phyloP scores from a whole-genome alignment of 2,329 filamentous ascomycete genomes.

The Verticillium nonalfalfae region DNA sequence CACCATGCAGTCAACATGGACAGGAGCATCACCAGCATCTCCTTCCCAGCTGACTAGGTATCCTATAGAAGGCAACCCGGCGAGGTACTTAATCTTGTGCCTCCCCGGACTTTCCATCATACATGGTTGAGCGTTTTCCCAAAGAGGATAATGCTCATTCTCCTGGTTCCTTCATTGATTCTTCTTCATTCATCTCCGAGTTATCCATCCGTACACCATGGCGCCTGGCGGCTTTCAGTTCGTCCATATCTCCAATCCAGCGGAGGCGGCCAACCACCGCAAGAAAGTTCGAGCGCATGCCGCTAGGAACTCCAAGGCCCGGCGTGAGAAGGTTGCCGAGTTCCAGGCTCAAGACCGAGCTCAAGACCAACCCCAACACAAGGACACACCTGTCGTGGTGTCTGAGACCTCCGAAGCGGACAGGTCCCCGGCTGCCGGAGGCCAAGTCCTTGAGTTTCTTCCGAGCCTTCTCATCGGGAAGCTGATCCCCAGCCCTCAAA shows the following conservation, averaged over 20 bases:
- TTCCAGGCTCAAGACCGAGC: background rate
- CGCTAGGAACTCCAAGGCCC: constrained; percentile 8
- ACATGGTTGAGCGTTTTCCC: background rate
- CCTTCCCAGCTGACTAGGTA: background rate
- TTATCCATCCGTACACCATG: background rate
- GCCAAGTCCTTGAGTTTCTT: too few relatives aligned
- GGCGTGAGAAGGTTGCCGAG: constrained; percentile 7
- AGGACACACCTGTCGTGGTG: background rate
- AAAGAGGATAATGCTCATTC: background rate
- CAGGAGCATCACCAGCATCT: background rate
- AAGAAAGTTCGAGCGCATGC: constrained; percentile 14
- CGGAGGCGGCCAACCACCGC: constrained; percentile 6
- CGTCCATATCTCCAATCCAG: constrained; percentile 11
- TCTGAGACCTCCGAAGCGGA: background rate
- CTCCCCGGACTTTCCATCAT: background rate
- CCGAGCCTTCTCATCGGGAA: background rate
- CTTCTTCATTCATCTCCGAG: background rate
- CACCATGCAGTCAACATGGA: background rate
- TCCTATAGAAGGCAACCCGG: too few relatives aligned
- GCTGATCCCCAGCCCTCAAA: background rate
- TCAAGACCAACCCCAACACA: constrained; percentile 2
- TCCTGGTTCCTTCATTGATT: background rate
- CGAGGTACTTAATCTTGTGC: too few relatives aligned
- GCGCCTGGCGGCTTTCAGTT: constrained; percentile 9
- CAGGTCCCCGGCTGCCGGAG: too few relatives aligned